Base-by-base conservation (phyloP, 345 rosid genomes). In the Carallia pectinifolia region DNA sequence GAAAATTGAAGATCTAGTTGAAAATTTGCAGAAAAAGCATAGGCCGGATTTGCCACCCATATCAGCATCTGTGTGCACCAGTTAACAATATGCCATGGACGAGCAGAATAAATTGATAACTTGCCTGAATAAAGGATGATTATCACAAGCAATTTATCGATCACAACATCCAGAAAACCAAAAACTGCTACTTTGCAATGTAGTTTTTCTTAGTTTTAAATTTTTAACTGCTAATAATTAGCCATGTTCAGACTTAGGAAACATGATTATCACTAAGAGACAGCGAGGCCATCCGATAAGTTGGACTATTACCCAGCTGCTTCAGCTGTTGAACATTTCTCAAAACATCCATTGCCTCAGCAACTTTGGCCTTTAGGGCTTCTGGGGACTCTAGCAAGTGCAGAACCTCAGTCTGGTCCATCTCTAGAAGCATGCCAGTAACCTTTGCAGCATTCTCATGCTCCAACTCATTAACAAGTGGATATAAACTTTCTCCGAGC, bases 401-500 rank as follows among this genome's bases (percentile, higher is more conserved):
- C 65, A 71, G 31, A 37, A 71, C 74, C 48, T 71, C 74, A 6
- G 61, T 23, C 62, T 62, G 62, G 38, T 71, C 68, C 74, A 71
- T 71, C 68, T 71, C 74, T 27, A 71, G 74, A 29, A 71, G 74
- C 68, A 71, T 71, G 7, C 74, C 74, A 0, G 74, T 71, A 13
- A 71, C 68, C 68, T 71, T 71, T 9, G 67, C 74, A n/a, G 74
- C 74, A 37, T 48, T 31, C n/a, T 53, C 74, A 18, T 63, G 74
- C 62, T 71, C 74, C 67, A 71, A 15, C 62, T 71, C 62, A 18
- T 71, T 62, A 44, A 71, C 74, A 6, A 71, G 58, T 3, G 74
- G 74, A 38, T 71, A 71, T 4, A 71, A 59, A 53, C 47, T 71
- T 63, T 71, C 74, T 7, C 74, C 68, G 47, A 71, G 58, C 50